Conservation (phyloP, 1,284 basidiomycete species). For the Ganoderma lucidum region DNA sequence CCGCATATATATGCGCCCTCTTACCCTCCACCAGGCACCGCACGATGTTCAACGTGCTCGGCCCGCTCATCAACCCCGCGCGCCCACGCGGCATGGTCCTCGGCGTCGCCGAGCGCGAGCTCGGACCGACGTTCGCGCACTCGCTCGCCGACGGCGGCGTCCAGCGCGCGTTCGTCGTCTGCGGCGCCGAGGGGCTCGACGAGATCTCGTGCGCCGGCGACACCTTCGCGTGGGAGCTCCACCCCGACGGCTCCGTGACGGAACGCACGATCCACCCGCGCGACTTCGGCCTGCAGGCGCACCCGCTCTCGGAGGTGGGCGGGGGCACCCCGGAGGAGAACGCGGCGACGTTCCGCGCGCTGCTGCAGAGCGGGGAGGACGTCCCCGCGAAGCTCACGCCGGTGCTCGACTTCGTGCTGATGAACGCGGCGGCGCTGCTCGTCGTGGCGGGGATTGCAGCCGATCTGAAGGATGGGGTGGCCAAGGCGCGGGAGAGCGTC, state of each 20-base stretch:
- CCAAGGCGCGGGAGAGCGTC: slow-evolving; percentile 78
- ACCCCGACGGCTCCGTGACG: slow-evolving; percentile 57
- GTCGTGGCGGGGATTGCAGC: slow-evolving; percentile 80
- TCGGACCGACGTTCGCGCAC: slow-evolving; percentile 88
- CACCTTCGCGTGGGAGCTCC: slow-evolving; percentile 80
- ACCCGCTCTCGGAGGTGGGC: slow-evolving; percentile 75
- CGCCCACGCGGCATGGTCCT: slow-evolving; percentile 88
- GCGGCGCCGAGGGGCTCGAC: slow-evolving; percentile 91
- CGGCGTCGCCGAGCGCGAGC: slow-evolving; percentile 86
- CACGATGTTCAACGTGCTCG: slow-evolving; percentile 97
- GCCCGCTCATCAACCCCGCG: slow-evolving; percentile 95
- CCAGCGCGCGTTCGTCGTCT: slow-evolving; percentile 90
- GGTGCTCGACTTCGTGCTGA: slow-evolving; percentile 83
- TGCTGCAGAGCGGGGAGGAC: slow-evolving; percentile 62
- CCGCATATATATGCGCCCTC: not conserved
- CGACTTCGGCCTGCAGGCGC: slow-evolving; percentile 78
- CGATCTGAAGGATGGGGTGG: slow-evolving; percentile 78
- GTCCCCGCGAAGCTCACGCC: slow-evolving; percentile 63
- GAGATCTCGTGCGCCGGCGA: slow-evolving; percentile 94
- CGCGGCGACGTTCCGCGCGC: slow-evolving; percentile 65
- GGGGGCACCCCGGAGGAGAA: slow-evolving; percentile 82
- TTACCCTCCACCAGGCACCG: slow-evolving; percentile 56
- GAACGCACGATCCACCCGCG: slow-evolving; percentile 60
- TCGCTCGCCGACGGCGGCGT: slow-evolving; percentile 77
- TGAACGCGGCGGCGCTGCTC: slow-evolving; percentile 87